phyloP scores from a whole-genome alignment of 805 yeast genomes.

The Saccharomyces jurei region DNA sequence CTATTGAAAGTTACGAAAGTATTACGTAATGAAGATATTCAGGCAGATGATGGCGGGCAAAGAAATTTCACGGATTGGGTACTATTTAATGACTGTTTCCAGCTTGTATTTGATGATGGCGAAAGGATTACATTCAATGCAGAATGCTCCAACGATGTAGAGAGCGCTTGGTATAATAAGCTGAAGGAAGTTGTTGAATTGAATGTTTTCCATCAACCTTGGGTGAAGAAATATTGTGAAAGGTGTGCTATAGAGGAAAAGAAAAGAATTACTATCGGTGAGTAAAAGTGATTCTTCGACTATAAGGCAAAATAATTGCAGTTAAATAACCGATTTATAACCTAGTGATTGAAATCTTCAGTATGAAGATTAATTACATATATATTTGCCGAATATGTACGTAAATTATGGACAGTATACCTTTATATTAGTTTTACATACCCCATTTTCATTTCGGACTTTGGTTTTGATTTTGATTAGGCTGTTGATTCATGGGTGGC shows the following conservation, averaged over 20 bases:
- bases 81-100: slow-evolving; percentile 65
- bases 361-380: not conserved
- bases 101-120: slow-evolving; percentile 65
- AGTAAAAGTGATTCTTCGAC: not conserved
- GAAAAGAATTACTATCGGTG: too few species aligned
- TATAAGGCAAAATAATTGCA: not conserved
- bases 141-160: slow-evolving; percentile 49
- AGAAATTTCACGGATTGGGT: slow-evolving; percentile 69
- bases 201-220: slow-evolving; percentile 52
- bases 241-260: not conserved
- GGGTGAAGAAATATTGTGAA: slow-evolving; percentile 43
- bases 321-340: not conserved
- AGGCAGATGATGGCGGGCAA: slow-evolving; percentile 23
- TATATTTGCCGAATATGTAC: not conserved
- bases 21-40: slow-evolving; percentile 27
- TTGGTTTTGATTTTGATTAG: slow-evolving; percentile 1
- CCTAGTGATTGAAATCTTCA: not conserved
- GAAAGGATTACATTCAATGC: slow-evolving; percentile 84
- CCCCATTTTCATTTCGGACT: not conserved
- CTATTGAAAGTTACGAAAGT: slow-evolving; percentile 52
- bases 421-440: not conserved
- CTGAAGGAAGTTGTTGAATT: slow-evolving; percentile 49
- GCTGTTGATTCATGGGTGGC: slow-evolving; percentile 31
- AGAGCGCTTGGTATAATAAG: slow-evolving; percentile 54
- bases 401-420: not conserved